These are phyloP conservation scores for Sapria himalayana DNA, from an alignment of 345 rosid genomes.

Conservation along the genomic window DNA sequence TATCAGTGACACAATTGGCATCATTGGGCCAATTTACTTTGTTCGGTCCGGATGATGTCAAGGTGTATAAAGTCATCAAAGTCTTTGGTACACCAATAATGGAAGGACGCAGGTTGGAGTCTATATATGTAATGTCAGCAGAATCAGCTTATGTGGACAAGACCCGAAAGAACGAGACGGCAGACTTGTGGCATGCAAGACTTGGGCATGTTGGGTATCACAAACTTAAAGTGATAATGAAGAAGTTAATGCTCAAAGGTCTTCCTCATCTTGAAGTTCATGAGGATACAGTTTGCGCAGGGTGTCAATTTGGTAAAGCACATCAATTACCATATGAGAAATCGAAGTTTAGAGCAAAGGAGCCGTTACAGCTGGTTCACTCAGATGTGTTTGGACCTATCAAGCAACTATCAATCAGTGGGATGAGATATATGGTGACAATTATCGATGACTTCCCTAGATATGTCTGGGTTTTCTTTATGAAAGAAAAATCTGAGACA, in stretches of 20 bases:
- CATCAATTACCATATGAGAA: background rate
- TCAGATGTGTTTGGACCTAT: background rate
- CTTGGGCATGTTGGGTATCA: background rate
- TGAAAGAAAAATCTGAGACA: background rate
- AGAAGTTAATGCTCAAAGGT: too few species aligned
- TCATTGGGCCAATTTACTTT: too few species aligned
- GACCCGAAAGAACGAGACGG: too few species aligned
- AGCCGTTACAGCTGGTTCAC: background rate
- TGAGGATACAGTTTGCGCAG: too few species aligned
- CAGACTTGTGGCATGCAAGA: constrained; percentile 1
- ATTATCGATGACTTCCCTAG: background rate
- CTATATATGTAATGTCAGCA: background rate
- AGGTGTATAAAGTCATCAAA: too few species aligned
- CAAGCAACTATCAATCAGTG: too few species aligned
- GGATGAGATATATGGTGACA: background rate
- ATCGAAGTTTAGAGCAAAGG: background rate
- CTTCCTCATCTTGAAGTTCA: too few species aligned
- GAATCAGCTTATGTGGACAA: too few species aligned
- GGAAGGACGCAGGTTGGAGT: background rate
- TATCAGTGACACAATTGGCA: background rate
- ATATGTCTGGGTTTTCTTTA: background rate
- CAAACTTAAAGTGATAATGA: background rate
- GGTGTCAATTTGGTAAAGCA: background rate
- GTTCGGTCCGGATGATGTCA: too few species aligned
- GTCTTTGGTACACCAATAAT: background rate